Evolutionary conservation across 306 rosid species (phyloP).

Genomic region (Dryas octopetala): DNA sequence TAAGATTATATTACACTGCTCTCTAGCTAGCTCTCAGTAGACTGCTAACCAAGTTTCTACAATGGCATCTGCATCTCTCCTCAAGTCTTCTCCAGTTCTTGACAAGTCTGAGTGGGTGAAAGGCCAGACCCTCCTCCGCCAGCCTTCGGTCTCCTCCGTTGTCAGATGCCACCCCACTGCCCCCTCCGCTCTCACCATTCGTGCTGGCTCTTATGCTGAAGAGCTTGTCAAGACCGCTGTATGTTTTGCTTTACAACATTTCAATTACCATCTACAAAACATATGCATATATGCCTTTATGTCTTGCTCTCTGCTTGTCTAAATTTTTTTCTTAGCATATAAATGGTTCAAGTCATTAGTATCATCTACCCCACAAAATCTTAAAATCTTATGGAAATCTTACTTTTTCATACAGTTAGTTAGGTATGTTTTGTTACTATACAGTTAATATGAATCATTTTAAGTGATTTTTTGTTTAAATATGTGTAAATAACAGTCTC

Average conservation of each 20-base stretch:
- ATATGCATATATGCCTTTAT: background rate
- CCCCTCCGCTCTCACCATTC: conserved; percentile 54
- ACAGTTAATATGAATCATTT: background rate
- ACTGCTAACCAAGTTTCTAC: conserved; percentile 15
- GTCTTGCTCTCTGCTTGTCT: background rate
- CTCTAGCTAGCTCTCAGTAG: background rate
- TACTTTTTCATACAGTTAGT: background rate
- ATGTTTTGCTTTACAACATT: conserved; percentile 12
- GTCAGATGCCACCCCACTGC: conserved; percentile 57
- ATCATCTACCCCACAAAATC: background rate
- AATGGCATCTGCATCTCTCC: conserved; percentile 78
- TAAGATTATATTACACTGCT: conserved; percentile 47
- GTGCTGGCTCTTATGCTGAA: conserved; percentile 80
- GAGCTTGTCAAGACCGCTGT: conserved; percentile 97
- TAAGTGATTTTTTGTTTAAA: background rate
- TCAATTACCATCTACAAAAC: background rate
- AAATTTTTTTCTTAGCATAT: background rate
- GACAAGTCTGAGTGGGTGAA: conserved; percentile 92
- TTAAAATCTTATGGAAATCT: background rate
- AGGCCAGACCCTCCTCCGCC: conserved; percentile 79
- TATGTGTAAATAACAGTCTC: background rate
- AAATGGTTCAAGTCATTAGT: too few species aligned
- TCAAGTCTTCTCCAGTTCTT: conserved; percentile 77
- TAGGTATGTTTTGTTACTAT: background rate
- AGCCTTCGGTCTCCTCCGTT: conserved; percentile 47